Percentiles rank a stretch among this genome's conserved stretches.
These are phyloP conservation scores for Penicillium chermesinum DNA, from an alignment of 495 filamentous ascomycete genomes.

Conservation along the genomic window DNA sequence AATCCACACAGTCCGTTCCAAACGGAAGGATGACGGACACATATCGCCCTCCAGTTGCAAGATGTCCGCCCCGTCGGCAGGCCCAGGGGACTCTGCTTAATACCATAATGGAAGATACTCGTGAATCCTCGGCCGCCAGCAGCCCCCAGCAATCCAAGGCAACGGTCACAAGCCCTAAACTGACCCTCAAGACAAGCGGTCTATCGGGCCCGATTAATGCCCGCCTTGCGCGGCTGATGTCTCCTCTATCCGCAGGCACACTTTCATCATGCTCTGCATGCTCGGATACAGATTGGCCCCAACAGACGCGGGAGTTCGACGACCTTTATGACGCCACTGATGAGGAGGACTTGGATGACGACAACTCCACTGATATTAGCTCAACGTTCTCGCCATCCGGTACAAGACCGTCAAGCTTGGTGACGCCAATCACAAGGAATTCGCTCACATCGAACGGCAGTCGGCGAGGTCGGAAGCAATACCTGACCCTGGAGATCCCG, in stretches of 20 bases:
- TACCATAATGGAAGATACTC: conserved; percentile 76
- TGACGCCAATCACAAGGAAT: conserved; percentile 34
- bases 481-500: conserved; percentile 72
- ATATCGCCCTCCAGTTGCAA: conserved; percentile 51
- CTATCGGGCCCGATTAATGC: conserved; percentile 28
- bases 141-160: conserved; percentile 6
- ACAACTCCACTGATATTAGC: conserved; percentile 38
- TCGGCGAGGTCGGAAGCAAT: conserved; percentile 33
- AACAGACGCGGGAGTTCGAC: conserved; percentile 57
- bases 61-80: conserved; percentile 62
- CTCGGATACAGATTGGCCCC: conserved; percentile 44
- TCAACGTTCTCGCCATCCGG: conserved; percentile 37
- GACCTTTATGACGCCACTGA: conserved; percentile 81
- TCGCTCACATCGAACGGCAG: conserved; percentile 37
- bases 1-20: conserved; percentile 13
- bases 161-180: conserved; percentile 23
- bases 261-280: conserved; percentile 29
- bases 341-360: conserved; percentile 46
- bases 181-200: conserved; percentile 37
- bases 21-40: conserved; percentile 52
- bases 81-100: conserved; percentile 68
- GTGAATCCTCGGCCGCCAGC: conserved; percentile 29
- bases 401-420: conserved; percentile 37
- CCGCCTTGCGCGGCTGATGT: conserved; percentile 27
- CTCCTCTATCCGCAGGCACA: conserved; percentile 34